A percentile compares a stretch with the other conserved stretches of the same genome.
These are phyloP conservation scores for Termitomyces sp. DNA, from an alignment of 768 basidiomycete genomes.

Conservation along the genomic window DNA sequence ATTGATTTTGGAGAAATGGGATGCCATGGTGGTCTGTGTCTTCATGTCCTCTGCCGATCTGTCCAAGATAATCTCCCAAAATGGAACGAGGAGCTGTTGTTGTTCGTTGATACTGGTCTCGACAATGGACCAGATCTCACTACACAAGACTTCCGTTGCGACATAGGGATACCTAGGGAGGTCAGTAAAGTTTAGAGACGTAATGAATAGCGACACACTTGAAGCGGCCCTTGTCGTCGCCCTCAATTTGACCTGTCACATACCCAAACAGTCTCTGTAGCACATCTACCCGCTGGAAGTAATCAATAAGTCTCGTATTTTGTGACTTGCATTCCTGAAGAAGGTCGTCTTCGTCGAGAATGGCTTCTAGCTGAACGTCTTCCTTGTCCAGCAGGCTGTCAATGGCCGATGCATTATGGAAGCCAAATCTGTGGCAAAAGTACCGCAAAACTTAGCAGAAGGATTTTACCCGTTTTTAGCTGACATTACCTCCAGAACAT, in stretches of 20 bases:
- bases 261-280: constrained; percentile 77
- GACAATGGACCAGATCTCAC: constrained; percentile 92
- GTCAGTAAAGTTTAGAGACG: not conserved
- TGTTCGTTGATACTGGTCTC: constrained; percentile 78
- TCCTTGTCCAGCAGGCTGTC: constrained; percentile 90
- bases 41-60: constrained; percentile 82
- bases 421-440: constrained; percentile 69
- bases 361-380: constrained; percentile 82
- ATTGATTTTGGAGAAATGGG: constrained; percentile 94
- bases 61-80: constrained; percentile 89
- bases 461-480: constrained; percentile 16
- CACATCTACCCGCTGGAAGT: constrained; percentile 78
- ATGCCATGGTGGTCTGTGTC: constrained; percentile 79
- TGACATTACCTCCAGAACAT: constrained; percentile 51
- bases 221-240: constrained; percentile 71
- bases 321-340: constrained; percentile 94
- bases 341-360: constrained; percentile 91
- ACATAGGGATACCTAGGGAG: constrained; percentile 78
- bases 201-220: constrained; percentile 51
- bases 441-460: constrained; percentile 24
- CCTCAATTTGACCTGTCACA: constrained; percentile 83
- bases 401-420: constrained; percentile 83
- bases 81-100: constrained; percentile 70
- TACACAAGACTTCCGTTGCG: constrained; percentile 91
- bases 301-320: constrained; percentile 84